Evolutionary conservation across 495 filamentous ascomycete species (phyloP).

Genomic region (Aspergillus affinis): DNA sequence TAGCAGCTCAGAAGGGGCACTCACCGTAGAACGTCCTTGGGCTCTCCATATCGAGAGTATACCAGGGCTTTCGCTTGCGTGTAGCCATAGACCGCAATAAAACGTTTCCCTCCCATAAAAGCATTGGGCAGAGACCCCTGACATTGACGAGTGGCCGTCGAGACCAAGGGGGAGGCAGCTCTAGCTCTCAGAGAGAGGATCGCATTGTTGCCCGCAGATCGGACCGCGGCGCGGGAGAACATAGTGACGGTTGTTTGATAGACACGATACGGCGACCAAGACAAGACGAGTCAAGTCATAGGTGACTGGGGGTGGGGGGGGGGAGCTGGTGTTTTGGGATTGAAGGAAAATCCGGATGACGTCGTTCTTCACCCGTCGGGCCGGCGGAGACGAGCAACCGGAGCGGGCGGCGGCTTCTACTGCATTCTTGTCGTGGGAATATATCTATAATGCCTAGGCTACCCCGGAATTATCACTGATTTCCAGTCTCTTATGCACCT

Average conservation of each 20-base stretch:
- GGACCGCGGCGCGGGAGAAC: slow-evolving; percentile 33
- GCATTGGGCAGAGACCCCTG: slow-evolving; percentile 7
- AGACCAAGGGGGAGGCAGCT: slow-evolving; percentile 12
- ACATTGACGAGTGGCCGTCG: slow-evolving; percentile 33
- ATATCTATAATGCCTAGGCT: no score
- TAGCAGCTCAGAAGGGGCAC: slow-evolving; percentile 10
- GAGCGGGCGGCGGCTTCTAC: slow-evolving; percentile 1
- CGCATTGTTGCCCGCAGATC: slow-evolving; percentile 21
- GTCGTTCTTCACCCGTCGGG: slow-evolving; percentile 24
- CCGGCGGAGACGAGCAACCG: slow-evolving; percentile 17
- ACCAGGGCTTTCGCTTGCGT: slow-evolving; percentile 92
- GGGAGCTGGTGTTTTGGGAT: not conserved
- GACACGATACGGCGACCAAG: not conserved
- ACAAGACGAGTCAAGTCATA: not conserved
- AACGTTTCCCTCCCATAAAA: slow-evolving; percentile 25
- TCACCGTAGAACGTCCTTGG: slow-evolving; percentile 74
- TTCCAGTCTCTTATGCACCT: no score
- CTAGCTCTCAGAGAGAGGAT: slow-evolving; percentile 14
- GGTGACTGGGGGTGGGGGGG: not conserved
- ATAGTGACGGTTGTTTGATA: slow-evolving; percentile 16
- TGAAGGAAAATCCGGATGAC: slow-evolving; percentile 20
- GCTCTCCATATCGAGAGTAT: slow-evolving; percentile 83
- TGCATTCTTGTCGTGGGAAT: no score
- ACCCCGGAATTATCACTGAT: no score
- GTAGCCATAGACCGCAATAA: slow-evolving; percentile 85